Percentiles rank a stretch among this genome's conserved stretches.
Conservation (phyloP, 768 basidiomycete genomes). For the Boletus fagicola region DNA sequence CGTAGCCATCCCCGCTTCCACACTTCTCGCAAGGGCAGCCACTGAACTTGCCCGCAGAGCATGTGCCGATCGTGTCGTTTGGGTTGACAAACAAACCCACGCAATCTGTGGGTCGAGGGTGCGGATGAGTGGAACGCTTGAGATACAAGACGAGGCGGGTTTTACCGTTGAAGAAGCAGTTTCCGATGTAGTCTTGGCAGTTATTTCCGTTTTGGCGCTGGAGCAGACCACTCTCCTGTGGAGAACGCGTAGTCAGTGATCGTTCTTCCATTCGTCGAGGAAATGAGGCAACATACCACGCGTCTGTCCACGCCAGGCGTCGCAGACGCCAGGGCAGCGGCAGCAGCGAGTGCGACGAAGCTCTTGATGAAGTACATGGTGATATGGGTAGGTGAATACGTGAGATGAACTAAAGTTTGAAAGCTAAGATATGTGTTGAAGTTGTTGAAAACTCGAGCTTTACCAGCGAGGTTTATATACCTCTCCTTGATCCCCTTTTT, state of each 20-base stretch:
- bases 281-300: neutral
- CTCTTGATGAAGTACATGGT: neutral
- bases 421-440: too few relatives aligned
- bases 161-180: conserved; percentile 2
- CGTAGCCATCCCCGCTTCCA: neutral
- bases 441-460: too few relatives aligned
- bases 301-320: neutral
- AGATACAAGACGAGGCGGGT: neutral
- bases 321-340: neutral
- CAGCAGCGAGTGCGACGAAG: neutral
- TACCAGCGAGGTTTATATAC: neutral
- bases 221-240: neutral
- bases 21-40: conserved; percentile 5
- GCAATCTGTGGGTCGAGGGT: neutral
- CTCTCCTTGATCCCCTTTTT: neutral
- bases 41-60: neutral
- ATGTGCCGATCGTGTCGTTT: neutral
- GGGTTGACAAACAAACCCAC: neutral
- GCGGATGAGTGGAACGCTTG: neutral
- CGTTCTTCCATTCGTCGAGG: neutral
- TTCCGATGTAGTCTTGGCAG: neutral
- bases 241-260: neutral
- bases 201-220: neutral
- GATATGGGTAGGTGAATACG: neutral
- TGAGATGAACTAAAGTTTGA: neutral